A percentile compares a stretch with the other conserved stretches of the same genome.
Conservation (phyloP, 2,329 filamentous ascomycete genomes). For the Penicillium frequentans region DNA sequence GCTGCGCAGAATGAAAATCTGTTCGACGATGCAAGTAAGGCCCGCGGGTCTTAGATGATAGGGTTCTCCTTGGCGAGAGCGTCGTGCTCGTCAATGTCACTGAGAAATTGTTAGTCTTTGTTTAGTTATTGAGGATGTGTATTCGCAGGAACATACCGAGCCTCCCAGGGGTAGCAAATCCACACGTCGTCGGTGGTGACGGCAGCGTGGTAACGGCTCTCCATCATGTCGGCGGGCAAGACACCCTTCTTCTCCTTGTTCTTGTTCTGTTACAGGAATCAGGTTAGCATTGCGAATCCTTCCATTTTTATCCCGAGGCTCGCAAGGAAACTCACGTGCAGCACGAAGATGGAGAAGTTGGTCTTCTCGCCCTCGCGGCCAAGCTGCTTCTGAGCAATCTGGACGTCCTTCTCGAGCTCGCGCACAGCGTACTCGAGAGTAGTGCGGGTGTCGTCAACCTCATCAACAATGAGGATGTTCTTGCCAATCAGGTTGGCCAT, state of each 20-base stretch:
- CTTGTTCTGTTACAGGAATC: slow-evolving; percentile 69
- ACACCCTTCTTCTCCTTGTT: slow-evolving; percentile 92
- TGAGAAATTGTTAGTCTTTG: slow-evolving; percentile 32
- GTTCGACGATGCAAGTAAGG: slow-evolving; percentile 14
- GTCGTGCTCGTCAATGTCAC: slow-evolving; percentile 92
- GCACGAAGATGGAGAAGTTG: slow-evolving; percentile 89
- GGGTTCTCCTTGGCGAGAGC: slow-evolving; percentile 56
- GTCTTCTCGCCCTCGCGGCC: slow-evolving; percentile 72
- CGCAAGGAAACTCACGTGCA: slow-evolving; percentile 67
- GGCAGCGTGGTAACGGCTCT: slow-evolving; percentile 76
- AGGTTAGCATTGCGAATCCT: slow-evolving; percentile 1
- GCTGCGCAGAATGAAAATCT: slow-evolving; percentile 17
- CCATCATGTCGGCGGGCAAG: slow-evolving; percentile 75
- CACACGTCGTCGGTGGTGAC: slow-evolving; percentile 89
- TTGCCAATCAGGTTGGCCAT: slow-evolving; percentile 90
- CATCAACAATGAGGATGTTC: slow-evolving; percentile 88
- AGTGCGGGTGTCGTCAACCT: slow-evolving; percentile 93
- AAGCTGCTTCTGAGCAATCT: slow-evolving; percentile 71
- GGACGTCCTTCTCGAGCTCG: slow-evolving; percentile 93
- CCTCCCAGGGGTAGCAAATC: slow-evolving; percentile 99
- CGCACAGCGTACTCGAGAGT: slow-evolving; percentile 91
- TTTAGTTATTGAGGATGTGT: background rate
- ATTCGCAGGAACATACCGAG: slow-evolving; percentile 55
- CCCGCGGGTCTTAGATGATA: slow-evolving; percentile 24
- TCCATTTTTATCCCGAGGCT: too few species aligned